Conservation (phyloP, 2,329 filamentous ascomycete genomes). For the Clonostachys rhizophaga region DNA sequence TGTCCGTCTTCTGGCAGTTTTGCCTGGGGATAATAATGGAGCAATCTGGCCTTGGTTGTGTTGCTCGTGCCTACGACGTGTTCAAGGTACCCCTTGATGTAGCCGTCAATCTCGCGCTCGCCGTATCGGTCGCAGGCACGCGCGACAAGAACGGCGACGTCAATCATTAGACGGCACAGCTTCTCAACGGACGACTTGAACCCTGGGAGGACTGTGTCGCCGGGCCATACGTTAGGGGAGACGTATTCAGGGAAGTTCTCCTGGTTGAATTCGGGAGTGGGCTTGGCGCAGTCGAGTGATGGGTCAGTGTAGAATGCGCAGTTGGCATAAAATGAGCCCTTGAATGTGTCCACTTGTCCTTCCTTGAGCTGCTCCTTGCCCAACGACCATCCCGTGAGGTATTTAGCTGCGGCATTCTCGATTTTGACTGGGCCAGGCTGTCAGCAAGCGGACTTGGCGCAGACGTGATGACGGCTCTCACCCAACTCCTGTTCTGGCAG, state of each 20-base stretch:
- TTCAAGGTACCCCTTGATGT: conserved; percentile 76
- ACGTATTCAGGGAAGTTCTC: conserved; percentile 82
- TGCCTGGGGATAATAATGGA: conserved; percentile 84
- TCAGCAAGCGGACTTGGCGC: neutral
- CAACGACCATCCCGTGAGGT: conserved; percentile 71
- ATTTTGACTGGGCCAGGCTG: conserved; percentile 36
- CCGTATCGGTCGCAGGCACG: conserved; percentile 87
- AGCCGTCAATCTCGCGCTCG: conserved; percentile 64
- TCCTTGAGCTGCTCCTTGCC: conserved; percentile 79
- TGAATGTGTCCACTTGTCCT: conserved; percentile 73
- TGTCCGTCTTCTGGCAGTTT: conserved; percentile 19
- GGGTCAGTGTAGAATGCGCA: conserved; percentile 72
- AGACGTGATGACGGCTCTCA: conserved; percentile 25
- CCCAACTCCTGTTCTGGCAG: conserved; percentile 68
- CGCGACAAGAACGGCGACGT: conserved; percentile 83
- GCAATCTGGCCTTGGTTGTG: conserved; percentile 83
- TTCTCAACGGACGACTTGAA: conserved; percentile 70
- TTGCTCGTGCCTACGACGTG: conserved; percentile 79
- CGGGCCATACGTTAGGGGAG: conserved; percentile 81
- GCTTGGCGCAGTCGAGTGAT: conserved; percentile 54
- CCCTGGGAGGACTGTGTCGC: conserved; percentile 61
- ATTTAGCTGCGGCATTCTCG: conserved; percentile 57
- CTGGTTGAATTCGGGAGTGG: conserved; percentile 50
- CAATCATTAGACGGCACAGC: conserved; percentile 81
- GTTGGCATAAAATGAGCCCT: conserved; percentile 82